Evolutionary conservation across 768 basidiomycete genomes (phyloP), one percentile per base, ranked within the genome.

Genomic region (Imleria badia): DNA sequence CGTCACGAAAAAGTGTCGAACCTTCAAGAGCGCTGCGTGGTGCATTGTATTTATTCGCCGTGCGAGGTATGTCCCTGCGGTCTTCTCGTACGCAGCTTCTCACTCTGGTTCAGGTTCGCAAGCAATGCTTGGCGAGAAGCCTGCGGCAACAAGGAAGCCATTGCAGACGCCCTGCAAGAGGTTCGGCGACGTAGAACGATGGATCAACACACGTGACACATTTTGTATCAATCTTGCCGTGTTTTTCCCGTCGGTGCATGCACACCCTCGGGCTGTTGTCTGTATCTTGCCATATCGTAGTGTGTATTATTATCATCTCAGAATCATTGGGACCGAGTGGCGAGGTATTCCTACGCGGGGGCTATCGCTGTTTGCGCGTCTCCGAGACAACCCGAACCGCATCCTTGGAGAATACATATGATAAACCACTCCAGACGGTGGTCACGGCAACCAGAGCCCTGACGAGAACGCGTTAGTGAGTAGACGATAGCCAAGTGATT

Each of bases 371-470:
- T 48, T 73, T 67, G 22, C 65, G 69, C 29, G 66, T 66, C 58
- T 73, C 64, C 31, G 78, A 75, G 22, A 87, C 56, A 42, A 92
- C 70, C 35, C 82, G 83, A 40, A 92, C 85, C 1, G 87, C 88
- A 56, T 86, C 79, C 65, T 85, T 89, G 8, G 85, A 83, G 63
- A 89, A 86, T 7, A 93, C 61, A 63, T 93, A 93, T 19, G 89
- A 90, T 44, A 89, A 64, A 12, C 96, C 96, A 60, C 93, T 95
- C 87, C 89, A 92, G 26, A 98, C 75, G 1, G 96, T 99, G 8
- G 96, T 97, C 5, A 81, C 81, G 0, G 89, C 96, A 1, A 98
- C 96, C 1, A 86, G 76, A 81, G 81, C 89, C 66, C 96, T 98
- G 52, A 43, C 15, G 33, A 54, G 31, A 30, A 48, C 5, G 15